phyloP scores from a whole-genome alignment of 306 rosid species.

The Rubus parviflorus region DNA sequence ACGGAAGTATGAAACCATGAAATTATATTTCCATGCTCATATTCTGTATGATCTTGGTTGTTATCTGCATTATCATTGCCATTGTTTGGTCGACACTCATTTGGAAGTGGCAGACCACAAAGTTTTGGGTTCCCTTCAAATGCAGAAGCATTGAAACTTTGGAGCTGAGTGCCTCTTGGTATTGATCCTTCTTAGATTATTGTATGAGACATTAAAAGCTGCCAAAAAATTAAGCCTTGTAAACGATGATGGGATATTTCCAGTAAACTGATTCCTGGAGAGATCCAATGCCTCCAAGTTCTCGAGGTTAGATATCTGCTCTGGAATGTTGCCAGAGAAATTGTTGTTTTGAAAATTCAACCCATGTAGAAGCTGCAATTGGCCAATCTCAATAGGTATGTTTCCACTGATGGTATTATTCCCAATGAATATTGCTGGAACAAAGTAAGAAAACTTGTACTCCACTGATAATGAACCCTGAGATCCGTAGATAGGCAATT shows the following conservation, averaged over 20 bases:
- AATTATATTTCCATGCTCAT: not conserved
- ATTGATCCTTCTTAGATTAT: constrained; percentile 1
- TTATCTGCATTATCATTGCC: not conserved
- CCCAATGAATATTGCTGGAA: not conserved
- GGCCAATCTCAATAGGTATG: not conserved
- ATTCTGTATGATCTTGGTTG: no score
- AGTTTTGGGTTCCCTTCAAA: not conserved
- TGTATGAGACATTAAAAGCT: not conserved
- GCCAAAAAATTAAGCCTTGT: not conserved
- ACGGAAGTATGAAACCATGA: not conserved
- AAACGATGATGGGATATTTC: not conserved
- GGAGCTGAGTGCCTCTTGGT: not conserved
- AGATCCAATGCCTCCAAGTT: not conserved
- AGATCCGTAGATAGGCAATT: not conserved
- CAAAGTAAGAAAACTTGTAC: not conserved
- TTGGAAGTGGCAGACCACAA: not conserved
- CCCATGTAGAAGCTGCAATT: not conserved
- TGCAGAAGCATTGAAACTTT: not conserved
- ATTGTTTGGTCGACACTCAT: not conserved
- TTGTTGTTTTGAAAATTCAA: not conserved
- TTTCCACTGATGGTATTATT: not conserved
- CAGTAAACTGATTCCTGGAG: not conserved
- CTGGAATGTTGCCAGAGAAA: not conserved
- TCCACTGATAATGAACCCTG: not conserved
- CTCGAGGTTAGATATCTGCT: not conserved